Conservation (phyloP, 495 filamentous ascomycete genomes). For the Aspergillus biplanus region DNA sequence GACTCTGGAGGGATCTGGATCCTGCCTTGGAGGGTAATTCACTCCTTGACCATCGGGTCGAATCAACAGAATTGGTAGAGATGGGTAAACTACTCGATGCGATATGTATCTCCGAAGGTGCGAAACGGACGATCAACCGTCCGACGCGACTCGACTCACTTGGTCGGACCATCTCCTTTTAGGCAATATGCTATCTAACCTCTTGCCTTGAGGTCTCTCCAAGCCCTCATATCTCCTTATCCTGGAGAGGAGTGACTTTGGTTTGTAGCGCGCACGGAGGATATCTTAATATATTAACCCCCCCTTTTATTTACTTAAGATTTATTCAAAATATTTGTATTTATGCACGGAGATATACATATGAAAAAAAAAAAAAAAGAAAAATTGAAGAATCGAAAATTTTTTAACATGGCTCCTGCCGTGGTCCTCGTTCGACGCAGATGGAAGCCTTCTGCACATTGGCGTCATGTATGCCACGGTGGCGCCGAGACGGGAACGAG, state of each 20-base stretch:
- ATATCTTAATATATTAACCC: neutral
- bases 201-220: neutral
- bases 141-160: too few species aligned
- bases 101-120: neutral
- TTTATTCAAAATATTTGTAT: too few species aligned
- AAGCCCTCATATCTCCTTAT: neutral
- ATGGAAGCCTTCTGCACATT: neutral
- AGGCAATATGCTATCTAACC: neutral
- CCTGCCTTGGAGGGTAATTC: neutral
- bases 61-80: neutral
- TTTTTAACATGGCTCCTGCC: too few species aligned
- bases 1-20: neutral
- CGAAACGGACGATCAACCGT: too few species aligned
- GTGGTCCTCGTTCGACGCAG: neutral
- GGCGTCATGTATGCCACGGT: conserved; percentile 15
- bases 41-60: neutral
- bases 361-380: too few species aligned
- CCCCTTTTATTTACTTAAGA: too few species aligned
- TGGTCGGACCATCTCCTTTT: neutral
- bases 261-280: neutral
- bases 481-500: conserved; percentile 10
- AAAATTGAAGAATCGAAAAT: too few species aligned
- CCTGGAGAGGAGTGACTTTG: neutral
- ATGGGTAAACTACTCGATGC: neutral
- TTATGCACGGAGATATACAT: too few species aligned